phyloP scores from a whole-genome alignment of 2,329 filamentous ascomycete species.

The Akanthomyces uredinophilus region DNA sequence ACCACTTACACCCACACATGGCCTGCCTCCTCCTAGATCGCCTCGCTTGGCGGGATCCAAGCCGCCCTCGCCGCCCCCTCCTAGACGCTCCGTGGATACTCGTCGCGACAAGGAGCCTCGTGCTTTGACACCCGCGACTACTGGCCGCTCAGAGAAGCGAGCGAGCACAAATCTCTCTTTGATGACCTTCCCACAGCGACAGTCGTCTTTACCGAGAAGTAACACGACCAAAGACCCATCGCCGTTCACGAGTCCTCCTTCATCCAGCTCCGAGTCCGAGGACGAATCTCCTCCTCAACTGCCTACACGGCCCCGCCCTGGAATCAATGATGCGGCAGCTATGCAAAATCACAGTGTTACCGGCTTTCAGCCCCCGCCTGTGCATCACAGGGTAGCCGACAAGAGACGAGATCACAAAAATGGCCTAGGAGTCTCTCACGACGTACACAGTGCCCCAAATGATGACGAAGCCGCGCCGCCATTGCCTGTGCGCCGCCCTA shows the following conservation, averaged over 20 bases:
- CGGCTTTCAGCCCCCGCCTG: conserved; percentile 47
- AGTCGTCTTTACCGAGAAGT: conserved; percentile 15
- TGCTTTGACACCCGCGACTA: neutral
- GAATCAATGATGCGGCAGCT: conserved; percentile 19
- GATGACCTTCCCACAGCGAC: conserved; percentile 46
- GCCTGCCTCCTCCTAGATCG: conserved; percentile 31
- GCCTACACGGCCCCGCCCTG: conserved; percentile 46
- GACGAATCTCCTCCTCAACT: conserved; percentile 46
- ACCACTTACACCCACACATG: conserved; percentile 47
- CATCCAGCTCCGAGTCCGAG: conserved; percentile 57
- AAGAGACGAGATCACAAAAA: conserved; percentile 42
- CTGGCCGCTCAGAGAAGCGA: conserved; percentile 20
- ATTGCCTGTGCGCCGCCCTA: conserved; percentile 45
- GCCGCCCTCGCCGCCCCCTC: conserved; percentile 60
- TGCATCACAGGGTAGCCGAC: conserved; percentile 42
- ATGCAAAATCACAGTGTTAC: conserved; percentile 21
- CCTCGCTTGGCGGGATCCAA: conserved; percentile 43
- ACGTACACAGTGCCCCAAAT: conserved; percentile 34
- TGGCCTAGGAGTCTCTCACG: conserved; percentile 37
- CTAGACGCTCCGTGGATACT: conserved; percentile 56
- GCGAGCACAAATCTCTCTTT: conserved; percentile 19
- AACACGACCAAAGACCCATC: conserved; percentile 48
- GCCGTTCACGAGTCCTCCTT: conserved; percentile 79
- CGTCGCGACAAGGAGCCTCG: conserved; percentile 42
- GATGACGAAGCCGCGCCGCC: conserved; percentile 42